A percentile compares a stretch with the other conserved stretches of the same genome.
These are phyloP conservation scores for Lentinula novae-zelandiae DNA, from an alignment of 1,284 basidiomycete species.

Conservation along the genomic window DNA sequence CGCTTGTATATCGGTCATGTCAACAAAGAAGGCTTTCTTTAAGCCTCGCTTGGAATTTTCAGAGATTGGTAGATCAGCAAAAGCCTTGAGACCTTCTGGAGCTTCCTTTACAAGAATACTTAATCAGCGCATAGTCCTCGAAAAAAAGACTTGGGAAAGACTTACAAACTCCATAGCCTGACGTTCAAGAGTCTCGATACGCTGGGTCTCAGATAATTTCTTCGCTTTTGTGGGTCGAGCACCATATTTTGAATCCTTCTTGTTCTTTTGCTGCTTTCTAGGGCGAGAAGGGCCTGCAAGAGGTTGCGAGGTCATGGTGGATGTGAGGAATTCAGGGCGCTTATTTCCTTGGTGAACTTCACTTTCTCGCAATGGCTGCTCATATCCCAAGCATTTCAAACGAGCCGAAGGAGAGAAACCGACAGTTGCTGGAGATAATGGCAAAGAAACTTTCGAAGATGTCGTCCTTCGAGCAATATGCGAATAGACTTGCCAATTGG, in stretches of 20 bases:
- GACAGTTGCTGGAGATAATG: not conserved
- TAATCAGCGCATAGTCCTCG: not conserved
- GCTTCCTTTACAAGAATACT: constrained; percentile 30
- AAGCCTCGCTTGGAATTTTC: constrained; percentile 70
- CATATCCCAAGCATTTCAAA: not conserved
- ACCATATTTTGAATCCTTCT: constrained; percentile 18
- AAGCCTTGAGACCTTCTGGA: constrained; percentile 44
- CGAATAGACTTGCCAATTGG: constrained; percentile 33
- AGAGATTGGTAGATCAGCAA: constrained; percentile 70
- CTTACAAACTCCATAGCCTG: constrained; percentile 57
- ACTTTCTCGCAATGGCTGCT: not conserved
- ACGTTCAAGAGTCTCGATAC: constrained; percentile 50
- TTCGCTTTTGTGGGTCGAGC: constrained; percentile 34
- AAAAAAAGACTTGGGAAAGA: constrained; percentile 8
- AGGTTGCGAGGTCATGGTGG: constrained; percentile 19
- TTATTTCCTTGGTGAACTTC: not conserved
- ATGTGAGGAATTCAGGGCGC: not conserved
- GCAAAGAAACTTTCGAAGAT: constrained; percentile 24
- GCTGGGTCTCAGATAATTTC: constrained; percentile 48
- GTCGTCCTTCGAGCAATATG: constrained; percentile 20
- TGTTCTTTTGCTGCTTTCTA: constrained; percentile 21
- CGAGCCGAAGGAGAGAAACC: not conserved
- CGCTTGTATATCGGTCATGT: constrained; percentile 91
- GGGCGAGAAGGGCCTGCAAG: constrained; percentile 6
- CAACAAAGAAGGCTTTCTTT: constrained; percentile 80